Percentiles rank a stretch among this genome's conserved stretches.
Conservation (phyloP, 345 rosid genomes). For the Bruguiera parviflora region DNA sequence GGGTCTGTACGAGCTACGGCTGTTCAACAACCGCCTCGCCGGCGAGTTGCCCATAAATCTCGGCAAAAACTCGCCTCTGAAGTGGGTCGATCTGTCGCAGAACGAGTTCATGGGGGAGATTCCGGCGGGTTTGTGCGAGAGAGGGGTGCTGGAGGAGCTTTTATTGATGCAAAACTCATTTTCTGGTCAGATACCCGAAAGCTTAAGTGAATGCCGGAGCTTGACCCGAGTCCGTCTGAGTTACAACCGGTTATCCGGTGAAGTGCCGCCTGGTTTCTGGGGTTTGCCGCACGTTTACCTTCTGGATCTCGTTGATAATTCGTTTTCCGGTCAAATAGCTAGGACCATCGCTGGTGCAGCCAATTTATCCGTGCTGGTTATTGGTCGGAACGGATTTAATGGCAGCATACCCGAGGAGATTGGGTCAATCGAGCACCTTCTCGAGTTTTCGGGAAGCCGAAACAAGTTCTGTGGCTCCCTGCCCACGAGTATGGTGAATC, state of each 20-base stretch:
- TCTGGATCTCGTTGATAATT: constrained; percentile 61
- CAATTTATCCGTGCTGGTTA: constrained; percentile 56
- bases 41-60: constrained; percentile 67
- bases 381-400: constrained; percentile 59
- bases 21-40: constrained; percentile 60
- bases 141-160: constrained; percentile 72
- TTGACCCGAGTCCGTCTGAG: constrained; percentile 71
- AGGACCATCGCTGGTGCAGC: constrained; percentile 59
- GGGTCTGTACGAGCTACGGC: constrained; percentile 70
- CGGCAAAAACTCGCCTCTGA: constrained; percentile 73
- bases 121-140: constrained; percentile 59
- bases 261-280: constrained; percentile 74
- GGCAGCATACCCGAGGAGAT: constrained; percentile 76
- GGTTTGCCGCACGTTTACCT: constrained; percentile 79
- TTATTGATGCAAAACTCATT: constrained; percentile 60
- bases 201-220: constrained; percentile 54
- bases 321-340: constrained; percentile 61
- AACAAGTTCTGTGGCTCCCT: constrained; percentile 61
- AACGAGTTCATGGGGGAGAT: constrained; percentile 63
- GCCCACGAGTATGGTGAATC: constrained; percentile 62
- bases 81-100: constrained; percentile 70
- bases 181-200: constrained; percentile 64
- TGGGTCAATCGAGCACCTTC: constrained; percentile 53
- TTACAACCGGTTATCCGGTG: constrained; percentile 66
- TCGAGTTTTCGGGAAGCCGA: constrained; percentile 52